These are phyloP conservation scores for Primulina huaijiensis DNA, from an alignment of 257 asterid species.

Conservation along the genomic window DNA sequence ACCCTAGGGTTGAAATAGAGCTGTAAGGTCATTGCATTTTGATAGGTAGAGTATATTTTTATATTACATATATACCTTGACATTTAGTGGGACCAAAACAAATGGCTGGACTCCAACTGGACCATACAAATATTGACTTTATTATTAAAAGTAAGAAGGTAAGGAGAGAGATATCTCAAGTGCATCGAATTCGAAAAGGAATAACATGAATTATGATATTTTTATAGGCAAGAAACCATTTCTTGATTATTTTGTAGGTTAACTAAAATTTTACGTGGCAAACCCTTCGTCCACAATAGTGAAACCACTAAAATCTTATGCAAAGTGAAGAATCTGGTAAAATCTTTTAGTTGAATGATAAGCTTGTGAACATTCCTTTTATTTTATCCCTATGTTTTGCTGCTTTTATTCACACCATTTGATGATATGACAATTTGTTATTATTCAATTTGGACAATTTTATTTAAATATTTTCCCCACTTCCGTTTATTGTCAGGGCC, in stretches of 20 bases:
- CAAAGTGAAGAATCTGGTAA: slow-evolving; percentile 11
- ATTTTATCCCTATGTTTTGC: neutral
- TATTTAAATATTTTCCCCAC: slow-evolving; percentile 1
- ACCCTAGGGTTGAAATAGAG: too few species aligned
- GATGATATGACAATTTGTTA: neutral
- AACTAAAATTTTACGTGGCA: neutral
- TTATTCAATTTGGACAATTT: neutral
- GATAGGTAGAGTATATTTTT: too few species aligned
- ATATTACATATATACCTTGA: too few species aligned
- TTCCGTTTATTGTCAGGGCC: slow-evolving; percentile 61
- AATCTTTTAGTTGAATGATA: neutral
- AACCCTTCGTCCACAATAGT: neutral
- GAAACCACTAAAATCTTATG: neutral
- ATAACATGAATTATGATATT: neutral
- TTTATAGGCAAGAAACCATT: neutral
- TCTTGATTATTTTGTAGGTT: neutral
- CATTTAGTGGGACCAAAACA: neutral
- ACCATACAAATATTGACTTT: neutral
- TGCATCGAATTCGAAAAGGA: neutral
- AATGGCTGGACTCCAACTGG: neutral
- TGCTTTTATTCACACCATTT: neutral
- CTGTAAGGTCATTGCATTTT: too few species aligned
- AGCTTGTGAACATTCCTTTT: neutral
- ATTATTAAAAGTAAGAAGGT: neutral
- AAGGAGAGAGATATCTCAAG: neutral